Base-by-base conservation (phyloP, 331 rosid genomes). In the Erythrophleum ivorense region DNA sequence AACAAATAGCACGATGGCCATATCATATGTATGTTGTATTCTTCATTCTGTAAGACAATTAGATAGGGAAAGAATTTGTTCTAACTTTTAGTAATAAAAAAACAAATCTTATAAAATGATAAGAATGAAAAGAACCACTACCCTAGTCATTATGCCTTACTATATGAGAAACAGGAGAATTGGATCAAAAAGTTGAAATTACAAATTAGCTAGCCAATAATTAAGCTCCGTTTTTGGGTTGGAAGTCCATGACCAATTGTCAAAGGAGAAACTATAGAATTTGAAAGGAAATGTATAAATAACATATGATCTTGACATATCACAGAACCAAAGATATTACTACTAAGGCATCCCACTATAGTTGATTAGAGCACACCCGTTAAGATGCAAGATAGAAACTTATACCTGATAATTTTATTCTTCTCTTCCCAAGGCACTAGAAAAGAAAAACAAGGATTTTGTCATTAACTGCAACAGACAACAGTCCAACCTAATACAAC, bases 401-500 rank as follows among this genome's bases (percentile, higher is more conserved):
- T 41, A 66, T 38, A 67, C 53, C 73, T 41, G 73, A 67, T 40
- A 46, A 18, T 40, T 40, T n/a, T 66, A 2, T 40, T 41, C 73
- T 19, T 67, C 34, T 67, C 73, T 3, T 40, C 53, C 52, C 33
- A 18, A 24, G 34, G 16, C 46, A 67, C 73, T 67, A n/a, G 50
- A 67, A 67, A 46, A 19, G 73, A 41, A 41, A 67, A 67, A 67
- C 53, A 19, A 67, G 73, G 21, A 41, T 41, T 52, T 21, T 10
- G 73, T 67, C 53, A 41, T 67, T 41, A 41, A n/a, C 18, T 38
- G 18, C 52, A 18, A n/a, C 16, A 41, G 34, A 67, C 9, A 41
- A 1, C 16, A 40, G 16, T 41, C 33, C 73, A 67, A 67, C 34
- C 4, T 67, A n/a, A 41, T 67, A 41, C 3, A 40, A 40, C 53